Evolutionary conservation across 768 basidiomycete species (phyloP), one percentile per base, ranked within the genome.

Genomic region (Rhodotorula taiwanensis): DNA sequence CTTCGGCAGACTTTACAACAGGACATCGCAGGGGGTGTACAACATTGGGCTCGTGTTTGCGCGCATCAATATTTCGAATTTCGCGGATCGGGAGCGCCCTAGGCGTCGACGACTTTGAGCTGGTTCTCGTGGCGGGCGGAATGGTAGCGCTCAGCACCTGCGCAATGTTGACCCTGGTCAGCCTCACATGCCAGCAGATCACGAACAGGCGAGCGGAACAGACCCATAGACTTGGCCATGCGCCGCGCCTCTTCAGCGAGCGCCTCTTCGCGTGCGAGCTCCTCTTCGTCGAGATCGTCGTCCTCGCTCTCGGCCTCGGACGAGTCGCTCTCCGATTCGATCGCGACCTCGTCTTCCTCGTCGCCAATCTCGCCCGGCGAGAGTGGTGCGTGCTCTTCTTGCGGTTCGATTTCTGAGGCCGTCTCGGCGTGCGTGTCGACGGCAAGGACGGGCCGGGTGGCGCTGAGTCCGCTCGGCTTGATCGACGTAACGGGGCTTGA

Each of bases 81-180:
- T n/a, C n/a, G n/a, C n/a, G n/a, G n/a, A n/a, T n/a, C n/a, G n/a
- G n/a, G n/a, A n/a, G n/a, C n/a, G n/a, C n/a, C n/a, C 16, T 16
- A 39, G 36, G 36, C 9, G 16, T 33, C 49, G 49, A 50, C 49
- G 27, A 53, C 52, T 39, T 53, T 41, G 39, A 53, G 45, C 27
- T 60, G 36, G 30, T 52, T 58, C 48, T 53, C 43, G 52, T 64
- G 62, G 15, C 18, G n/a, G 0, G 55, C 39, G 8, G 53, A 58
- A 20, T 64, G 62, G 33, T 54, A 68, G 2, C 62, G 30, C 28
- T 68, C 67, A 30, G 67, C 62, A 6, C 62, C 61, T 63, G 31
- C 30, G 6, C 3, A 48, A 23, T 41, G 1, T 14, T 18, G 39
- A 16, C n/a, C 10, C 25, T 14, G 23, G 23, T 30, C 9, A 9